Base-by-base conservation (phyloP, 2,329 filamentous ascomycete species). In the Phaeophleospora eucalypticola region DNA sequence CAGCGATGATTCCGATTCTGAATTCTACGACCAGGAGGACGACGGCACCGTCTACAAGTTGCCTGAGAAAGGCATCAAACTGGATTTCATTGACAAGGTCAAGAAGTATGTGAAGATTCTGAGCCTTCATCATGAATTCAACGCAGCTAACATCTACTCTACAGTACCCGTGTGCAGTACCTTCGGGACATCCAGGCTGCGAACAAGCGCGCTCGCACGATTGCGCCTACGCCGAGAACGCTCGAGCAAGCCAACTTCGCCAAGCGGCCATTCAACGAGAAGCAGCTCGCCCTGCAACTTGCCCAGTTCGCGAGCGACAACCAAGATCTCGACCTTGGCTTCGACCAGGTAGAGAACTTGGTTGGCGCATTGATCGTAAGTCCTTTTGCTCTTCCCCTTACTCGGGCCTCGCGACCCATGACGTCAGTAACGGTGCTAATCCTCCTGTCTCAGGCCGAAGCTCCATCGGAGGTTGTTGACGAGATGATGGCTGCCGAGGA, bases 221-320 rank as follows among this genome's bases (percentile, higher is more conserved):
- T 38, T n/a, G 19, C 27, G 18, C 34, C 51, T 8, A 16, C 42
- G 8, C 36, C 46, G 16, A 40, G 36, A 19, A 48, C 52, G 10
- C 55, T 65, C 17, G 50, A 60, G 29, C 60, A 63, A 48, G 57
- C 63, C 59, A 61, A 72, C 52, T 68, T 73, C 57, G 70, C 60
- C 53, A 65, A 68, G 44, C 71, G 69, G 41, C 71, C 68, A n/a
- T 67, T 86, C 16, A 73, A 77, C 43, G 80, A 86, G 64, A 77
- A 84, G 60, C 83, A 86, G 61, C 77, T 81, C 36, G 83, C 82
- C 3, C 73, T 87, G 49, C 82, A 80, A 50, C 72, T 89, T 24
- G 72, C 77, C 36, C 75, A 78, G 51, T 70, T 87, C 32, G 71
- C 74, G 39, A 73, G 72, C 45, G 72, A 74, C 54, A 71, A 75